phyloP scores from a whole-genome alignment of 257 asterid genomes.

The Paraleonurus japonicus region DNA sequence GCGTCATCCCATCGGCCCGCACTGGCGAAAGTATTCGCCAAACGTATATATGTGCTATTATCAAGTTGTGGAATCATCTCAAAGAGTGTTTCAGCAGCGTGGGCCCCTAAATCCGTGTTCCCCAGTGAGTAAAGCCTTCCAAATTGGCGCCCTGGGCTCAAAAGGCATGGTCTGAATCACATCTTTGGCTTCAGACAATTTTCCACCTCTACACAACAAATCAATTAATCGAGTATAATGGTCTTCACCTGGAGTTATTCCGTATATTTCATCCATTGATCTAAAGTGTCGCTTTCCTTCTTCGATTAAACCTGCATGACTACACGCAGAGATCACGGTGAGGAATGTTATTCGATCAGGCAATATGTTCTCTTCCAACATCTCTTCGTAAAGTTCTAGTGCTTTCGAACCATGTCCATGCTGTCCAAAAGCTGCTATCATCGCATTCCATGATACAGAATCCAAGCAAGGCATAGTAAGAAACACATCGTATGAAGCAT shows the following conservation, averaged over 20 bases:
- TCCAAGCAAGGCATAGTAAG: constrained; percentile 56
- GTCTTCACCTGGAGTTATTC: constrained; percentile 67
- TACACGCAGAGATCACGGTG: constrained; percentile 67
- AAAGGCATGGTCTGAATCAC: constrained; percentile 53
- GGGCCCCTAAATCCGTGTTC: constrained; percentile 59
- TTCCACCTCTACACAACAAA: constrained; percentile 63
- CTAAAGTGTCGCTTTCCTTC: constrained; percentile 49
- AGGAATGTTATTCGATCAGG: constrained; percentile 72
- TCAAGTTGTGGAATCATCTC: constrained; percentile 59
- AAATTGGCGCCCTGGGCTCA: constrained; percentile 59
- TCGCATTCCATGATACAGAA: constrained; percentile 77
- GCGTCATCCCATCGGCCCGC: constrained; percentile 60
- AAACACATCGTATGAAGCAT: constrained; percentile 46
- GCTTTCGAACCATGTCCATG: constrained; percentile 65
- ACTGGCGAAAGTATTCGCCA: constrained; percentile 60
- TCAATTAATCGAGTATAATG: constrained; percentile 69
- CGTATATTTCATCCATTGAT: constrained; percentile 41
- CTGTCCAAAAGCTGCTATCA: constrained; percentile 71
- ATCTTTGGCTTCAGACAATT: constrained; percentile 46
- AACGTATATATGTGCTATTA: constrained; percentile 67
- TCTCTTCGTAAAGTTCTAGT: constrained; percentile 45
- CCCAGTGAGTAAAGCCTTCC: constrained; percentile 76
- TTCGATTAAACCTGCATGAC: constrained; percentile 67
- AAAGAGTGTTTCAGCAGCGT: constrained; percentile 60
- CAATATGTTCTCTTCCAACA: constrained; percentile 55